Evolutionary conservation across 2,329 filamentous ascomycete species (phyloP), one percentile per base, ranked within the genome.

Genomic region (Aaosphaeria pasadenensis): DNA sequence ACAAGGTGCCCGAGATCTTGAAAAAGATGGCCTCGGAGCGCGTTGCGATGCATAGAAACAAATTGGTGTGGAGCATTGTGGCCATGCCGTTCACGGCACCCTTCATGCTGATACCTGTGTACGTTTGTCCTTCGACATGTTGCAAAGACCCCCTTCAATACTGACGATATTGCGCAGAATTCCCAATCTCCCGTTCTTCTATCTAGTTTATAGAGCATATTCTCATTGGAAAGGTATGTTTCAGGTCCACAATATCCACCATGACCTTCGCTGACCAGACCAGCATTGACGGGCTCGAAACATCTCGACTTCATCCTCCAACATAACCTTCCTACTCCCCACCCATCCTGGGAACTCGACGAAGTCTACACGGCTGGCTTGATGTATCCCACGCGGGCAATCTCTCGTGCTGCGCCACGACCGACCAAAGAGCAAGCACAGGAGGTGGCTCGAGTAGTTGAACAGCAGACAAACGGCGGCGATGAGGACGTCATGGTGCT

Each of bases 161-260:
- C 41, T 42, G 17, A 42, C 55, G 33, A 59, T 32, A 24, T 9
- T 44, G 9, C 46, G 7, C 57, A 95, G 89, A 53, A 80, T 96
- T 54, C 91, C 92, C 33, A 96, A 99, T 67, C 77, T 99, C 9
- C 94, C 94, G 13, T 97, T 97, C 77, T 97, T 97, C 77, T 99
- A 97, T 70, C 81, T 97, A 38, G 83, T 83, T 13, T 99, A 95
- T 74, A 83, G 94, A 55, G 87, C 90, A 29, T 97, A 64, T 49
- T 71, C 67, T 39, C 69, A 72, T 50, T 64, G 55, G 66, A 63
- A 66, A 56, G 53, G 50, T 59, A 35, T 4, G 33, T n/a, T 36
- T n/a, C 33, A n/a, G 9, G 7, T 36, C 11, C n/a, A 40, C 2
- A 36, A 24, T 24, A 24, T 24, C 17, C 17, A 24, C 7, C 28